Evolutionary conservation across 139 green algal species (phyloP), one percentile per base, ranked within the genome.

Genomic region (Edaphochlamys debaryana): DNA sequence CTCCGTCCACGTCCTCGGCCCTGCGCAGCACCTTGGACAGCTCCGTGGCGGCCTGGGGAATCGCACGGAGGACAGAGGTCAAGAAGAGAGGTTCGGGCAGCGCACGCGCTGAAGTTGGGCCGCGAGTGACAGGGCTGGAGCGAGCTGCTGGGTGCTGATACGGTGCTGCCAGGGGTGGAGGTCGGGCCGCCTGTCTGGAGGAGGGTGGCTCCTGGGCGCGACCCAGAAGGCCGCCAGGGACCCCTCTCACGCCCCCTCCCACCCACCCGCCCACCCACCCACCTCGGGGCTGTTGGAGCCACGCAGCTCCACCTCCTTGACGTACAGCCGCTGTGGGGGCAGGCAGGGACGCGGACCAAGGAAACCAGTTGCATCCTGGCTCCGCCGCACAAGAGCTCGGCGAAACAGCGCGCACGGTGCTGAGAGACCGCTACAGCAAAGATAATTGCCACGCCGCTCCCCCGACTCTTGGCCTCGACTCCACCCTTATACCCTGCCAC

Each of bases 291-390:
- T 66, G 76, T 82, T 82, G 29, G 42, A 20, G 20, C 63, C 76
- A 0, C 62, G 40, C 22, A 82, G 76, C 42, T 50, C 62, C 1
- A 32, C 62, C 62, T 82, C 76, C 27, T 73, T 11, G 19, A 66
- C 76, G 60, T 82, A 82, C 60, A 82, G 29, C n/a, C 45, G 42
- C 25, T 71, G 58, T n/a, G n/a, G n/a, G n/a, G n/a, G n/a, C n/a
- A n/a, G n/a, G n/a, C n/a, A n/a, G n/a, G n/a, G n/a, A n/a, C n/a
- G n/a, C n/a, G n/a, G n/a, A n/a, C n/a, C n/a, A n/a, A n/a, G n/a
- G n/a, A n/a, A n/a, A n/a, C n/a, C n/a, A n/a, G n/a, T n/a, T n/a
- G n/a, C n/a, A n/a, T n/a, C n/a, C n/a, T n/a, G n/a, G n/a, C n/a
- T n/a, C n/a, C n/a, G n/a, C n/a, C n/a, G n/a, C n/a, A n/a, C n/a